phyloP scores from a whole-genome alignment of 1,284 basidiomycete genomes.

The Papiliotrema terrestris region DNA sequence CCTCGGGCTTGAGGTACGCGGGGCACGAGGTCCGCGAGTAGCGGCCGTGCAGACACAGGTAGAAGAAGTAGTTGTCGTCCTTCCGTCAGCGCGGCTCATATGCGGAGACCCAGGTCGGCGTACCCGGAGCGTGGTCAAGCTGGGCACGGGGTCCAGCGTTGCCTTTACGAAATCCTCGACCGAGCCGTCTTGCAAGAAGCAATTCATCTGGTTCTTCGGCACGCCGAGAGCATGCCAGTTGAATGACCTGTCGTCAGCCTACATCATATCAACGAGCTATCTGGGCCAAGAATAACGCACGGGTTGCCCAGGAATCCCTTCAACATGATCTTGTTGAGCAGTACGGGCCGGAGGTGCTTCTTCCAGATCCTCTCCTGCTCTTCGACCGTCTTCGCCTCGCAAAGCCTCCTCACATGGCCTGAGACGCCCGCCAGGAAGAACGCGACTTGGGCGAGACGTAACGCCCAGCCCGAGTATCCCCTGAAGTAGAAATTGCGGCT shows the following conservation, averaged over 20 bases:
- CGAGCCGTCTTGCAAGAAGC: slow-evolving; percentile 63
- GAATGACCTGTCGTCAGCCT: slow-evolving; percentile 52
- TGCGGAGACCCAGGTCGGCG: slow-evolving; percentile 3
- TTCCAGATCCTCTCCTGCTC: slow-evolving; percentile 69
- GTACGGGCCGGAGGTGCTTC: slow-evolving; percentile 58
- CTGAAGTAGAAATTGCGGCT: slow-evolving; percentile 66
- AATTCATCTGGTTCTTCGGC: slow-evolving; percentile 68
- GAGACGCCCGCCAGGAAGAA: slow-evolving; percentile 62
- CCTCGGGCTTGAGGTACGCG: slow-evolving; percentile 64
- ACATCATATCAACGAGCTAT: too few relatives aligned
- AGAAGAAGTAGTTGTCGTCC: slow-evolving; percentile 66
- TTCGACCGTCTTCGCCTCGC: slow-evolving; percentile 56
- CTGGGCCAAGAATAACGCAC: slow-evolving; percentile 8
- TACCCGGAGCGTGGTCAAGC: slow-evolving; percentile 54
- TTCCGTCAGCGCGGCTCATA: neutral
- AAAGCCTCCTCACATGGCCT: slow-evolving; percentile 59
- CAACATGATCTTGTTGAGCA: slow-evolving; percentile 65
- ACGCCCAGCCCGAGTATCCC: slow-evolving; percentile 69
- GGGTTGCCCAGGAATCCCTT: slow-evolving; percentile 60
- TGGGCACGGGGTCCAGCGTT: slow-evolving; percentile 63
- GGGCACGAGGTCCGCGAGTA: slow-evolving; percentile 70
- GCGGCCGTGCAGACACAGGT: slow-evolving; percentile 62
- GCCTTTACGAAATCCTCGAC: slow-evolving; percentile 60
- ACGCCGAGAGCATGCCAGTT: slow-evolving; percentile 82
- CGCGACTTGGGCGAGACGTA: slow-evolving; percentile 62